Base-by-base conservation (phyloP, 31 red algal genomes). In the Endocladia muricata region DNA sequence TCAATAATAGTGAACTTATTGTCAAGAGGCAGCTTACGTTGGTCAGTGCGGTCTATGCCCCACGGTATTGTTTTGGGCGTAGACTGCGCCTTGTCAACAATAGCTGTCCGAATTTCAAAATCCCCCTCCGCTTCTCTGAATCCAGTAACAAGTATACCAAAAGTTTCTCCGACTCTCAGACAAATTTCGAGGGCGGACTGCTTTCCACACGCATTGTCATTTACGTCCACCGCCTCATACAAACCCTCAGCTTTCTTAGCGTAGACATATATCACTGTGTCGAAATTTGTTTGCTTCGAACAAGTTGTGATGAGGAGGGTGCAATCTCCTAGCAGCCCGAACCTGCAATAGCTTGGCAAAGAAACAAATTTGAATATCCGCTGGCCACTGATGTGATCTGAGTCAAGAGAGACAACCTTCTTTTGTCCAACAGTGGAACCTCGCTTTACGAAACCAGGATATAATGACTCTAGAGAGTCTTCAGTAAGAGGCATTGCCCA, bases 41-140 rank as follows among this genome's bases (percentile, higher is more conserved):
- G 84, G 36, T 88, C 84, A 66, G 79, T 88, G 19, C 84, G 84
- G 62, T 88, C 84, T 21, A 88, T 48, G 41, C 84, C 84, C 84
- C 84, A 88, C 2, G 79, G 79, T 33, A 74, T 64, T n/a, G 31
- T 23, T 26, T 9, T 57, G 26, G 26, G 1, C 22, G 49, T 58
- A 35, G 54, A 28, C 17, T 28, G 42, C 25, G 44, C 23, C n/a
- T n/a, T n/a, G n/a, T n/a, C n/a, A 34, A 79, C 31, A 30, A 26
- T 42, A 30, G 52, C 37, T 23, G 61, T 47, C 43, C 39, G 22
- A 11, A 79, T 28, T 44, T 79, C 76, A 68, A 67, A 79, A 15
- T 40, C 4, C 23, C 76, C 76, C 34, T 79, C 76, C 31, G 61
- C 61, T 52, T 37, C 37, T 54, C 76, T 21, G 42, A 55, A 79